Base-by-base conservation (phyloP, 176 grass and related monocot species). In the Triticum turgidum region DNA sequence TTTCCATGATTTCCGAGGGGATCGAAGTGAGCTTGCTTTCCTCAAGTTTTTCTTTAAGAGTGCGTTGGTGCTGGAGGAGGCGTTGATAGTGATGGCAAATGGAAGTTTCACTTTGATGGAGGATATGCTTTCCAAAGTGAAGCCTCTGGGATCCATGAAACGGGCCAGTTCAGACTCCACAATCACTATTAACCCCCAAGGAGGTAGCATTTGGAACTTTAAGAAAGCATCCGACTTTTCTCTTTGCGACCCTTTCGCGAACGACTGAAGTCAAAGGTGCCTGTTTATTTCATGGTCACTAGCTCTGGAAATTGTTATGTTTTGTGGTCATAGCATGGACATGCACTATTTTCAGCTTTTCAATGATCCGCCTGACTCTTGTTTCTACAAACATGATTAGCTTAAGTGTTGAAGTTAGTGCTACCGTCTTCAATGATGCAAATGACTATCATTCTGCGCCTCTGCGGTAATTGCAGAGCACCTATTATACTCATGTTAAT, bases 1-100 rank as follows among this genome's bases (percentile, higher is more conserved):
- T 29, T 75, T 75, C 42, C 42, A 75, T 75, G 44, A 75, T 49
- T 75, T 75, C 24, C 13, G 13, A 75, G 44, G 22, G 72, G 22
- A 17, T 18, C 42, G 72, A 17, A 75, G 42, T 10, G 72, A 75
- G 72, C 72, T 75, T 75, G 72, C 42, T 47, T 75, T 75, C 72
- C 24, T 51, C 72, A 75, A 75, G 13, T 75, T 75, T 29, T 75
- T 75, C 13, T 25, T 75, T 9, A 44, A 44, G 71, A 47, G 71
- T 7, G 41, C 22, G 12, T 17, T 29, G n/a, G 71, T 49, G 71
- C 71, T 49, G 41, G 8, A 74, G 12, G 13, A 47, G 11, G 71
- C 8, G 12, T 1, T 3, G 22, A 27, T 74, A 49, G 71, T 49
- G 71, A 14, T 73, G 12, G 6, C 39, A 39, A 14, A 47, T 25